phyloP scores from a whole-genome alignment of 2,329 filamentous ascomycete genomes.

The Colletotrichum noveboracense region DNA sequence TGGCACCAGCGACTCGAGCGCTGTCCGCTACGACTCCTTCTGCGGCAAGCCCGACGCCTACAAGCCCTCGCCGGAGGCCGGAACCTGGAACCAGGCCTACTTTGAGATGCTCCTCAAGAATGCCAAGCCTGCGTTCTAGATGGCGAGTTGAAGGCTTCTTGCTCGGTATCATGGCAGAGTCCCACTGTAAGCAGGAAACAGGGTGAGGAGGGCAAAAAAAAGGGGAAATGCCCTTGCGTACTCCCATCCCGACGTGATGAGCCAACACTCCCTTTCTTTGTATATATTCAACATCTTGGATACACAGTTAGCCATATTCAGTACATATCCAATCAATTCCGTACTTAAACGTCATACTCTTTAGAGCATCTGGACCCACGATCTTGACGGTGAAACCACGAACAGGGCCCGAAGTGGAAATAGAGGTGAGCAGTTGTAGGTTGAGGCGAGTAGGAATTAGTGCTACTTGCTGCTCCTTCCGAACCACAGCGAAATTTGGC shows the following conservation, averaged over 20 bases:
- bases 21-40: constrained; percentile 40
- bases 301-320: neutral
- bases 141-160: too few species aligned
- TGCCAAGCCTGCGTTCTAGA: constrained; percentile 19
- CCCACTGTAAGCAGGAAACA: neutral
- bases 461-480: neutral
- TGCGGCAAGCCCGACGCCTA: constrained; percentile 46
- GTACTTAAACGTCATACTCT: neutral
- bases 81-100: constrained; percentile 44
- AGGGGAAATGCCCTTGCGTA: neutral
- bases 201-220: neutral
- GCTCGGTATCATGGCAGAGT: neutral
- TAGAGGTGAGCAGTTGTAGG: neutral
- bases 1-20: constrained; percentile 40
- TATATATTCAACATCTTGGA: neutral
- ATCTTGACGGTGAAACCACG: neutral
- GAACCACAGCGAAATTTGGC: neutral
- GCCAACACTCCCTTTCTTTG: neutral
- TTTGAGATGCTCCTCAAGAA: constrained; percentile 30
- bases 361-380: neutral
- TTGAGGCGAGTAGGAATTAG: neutral
- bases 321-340: neutral
- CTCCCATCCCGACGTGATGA: neutral
- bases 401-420: neutral
- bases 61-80: constrained; percentile 56